Percentiles rank a stretch among this genome's conserved stretches.
phyloP scores from a whole-genome alignment of 139 green algal genomes.

The Coelastrella sp. region DNA sequence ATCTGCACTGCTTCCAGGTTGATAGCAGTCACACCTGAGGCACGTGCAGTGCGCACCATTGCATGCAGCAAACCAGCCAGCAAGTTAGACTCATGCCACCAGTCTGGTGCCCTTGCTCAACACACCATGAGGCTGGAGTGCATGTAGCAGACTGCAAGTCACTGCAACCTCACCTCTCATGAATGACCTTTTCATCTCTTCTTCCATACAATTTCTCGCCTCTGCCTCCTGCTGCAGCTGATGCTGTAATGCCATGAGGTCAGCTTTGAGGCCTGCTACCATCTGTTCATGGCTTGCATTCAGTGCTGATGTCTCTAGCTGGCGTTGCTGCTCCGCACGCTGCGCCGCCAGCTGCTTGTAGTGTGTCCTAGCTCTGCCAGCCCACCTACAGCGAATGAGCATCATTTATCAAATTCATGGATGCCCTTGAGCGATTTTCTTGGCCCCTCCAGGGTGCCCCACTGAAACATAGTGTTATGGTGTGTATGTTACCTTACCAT shows the following conservation, averaged over 20 bases:
- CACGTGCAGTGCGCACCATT: background rate
- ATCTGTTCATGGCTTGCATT: constrained; percentile 2
- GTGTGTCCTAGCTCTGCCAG: background rate
- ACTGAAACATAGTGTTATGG: too few relatives aligned
- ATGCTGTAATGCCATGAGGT: constrained; percentile 17
- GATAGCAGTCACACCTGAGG: constrained; percentile 28
- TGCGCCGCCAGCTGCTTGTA: constrained; percentile 22
- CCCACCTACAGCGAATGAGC: constrained; percentile 17
- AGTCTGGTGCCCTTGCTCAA: too few relatives aligned
- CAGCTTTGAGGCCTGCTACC: background rate
- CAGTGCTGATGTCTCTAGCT: background rate
- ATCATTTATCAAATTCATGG: too few relatives aligned
- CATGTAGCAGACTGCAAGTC: background rate
- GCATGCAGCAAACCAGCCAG: background rate
- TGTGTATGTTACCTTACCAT: too few relatives aligned
- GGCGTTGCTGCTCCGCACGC: background rate
- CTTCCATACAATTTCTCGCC: constrained; percentile 26
- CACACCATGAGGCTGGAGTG: background rate
- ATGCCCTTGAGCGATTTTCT: too few relatives aligned
- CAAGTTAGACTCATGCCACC: background rate
- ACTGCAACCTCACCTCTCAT: constrained; percentile 9
- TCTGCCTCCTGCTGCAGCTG: constrained; percentile 29
- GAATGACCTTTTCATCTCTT: constrained; percentile 36
- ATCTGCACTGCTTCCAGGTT: constrained; percentile 35
- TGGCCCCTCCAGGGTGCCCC: too few relatives aligned